Evolutionary conservation across 2,329 filamentous ascomycete genomes (phyloP), one percentile per base, ranked within the genome.

Genomic region (Aspergillus uvarum): DNA sequence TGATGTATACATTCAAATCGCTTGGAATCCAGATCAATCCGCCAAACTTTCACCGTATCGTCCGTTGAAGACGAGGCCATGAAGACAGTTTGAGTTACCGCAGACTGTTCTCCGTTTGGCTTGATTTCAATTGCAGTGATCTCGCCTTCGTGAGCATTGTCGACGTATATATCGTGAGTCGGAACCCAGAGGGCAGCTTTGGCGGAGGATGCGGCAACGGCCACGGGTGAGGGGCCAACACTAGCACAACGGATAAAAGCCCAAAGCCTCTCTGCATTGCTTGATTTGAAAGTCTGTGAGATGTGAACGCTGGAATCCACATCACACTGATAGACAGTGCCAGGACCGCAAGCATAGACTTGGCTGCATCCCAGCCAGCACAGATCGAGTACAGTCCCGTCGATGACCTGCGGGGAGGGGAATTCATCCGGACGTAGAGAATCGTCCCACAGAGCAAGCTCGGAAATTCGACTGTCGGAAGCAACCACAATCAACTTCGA

Each of bases 1-100:
- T 70, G 69, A 59, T 79, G 72, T 47, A 78, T 56, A 51, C 74
- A 73, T 19, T 72, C 67, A 54, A 77, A 71, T 49, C 72, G 70
- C 61, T 73, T 76, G 16, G 66, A 65, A 16, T 76, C 68, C 48
- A 79, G 56, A 59, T 80, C 68, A 51, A 79, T 66, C 44, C 76
- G 68, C 80, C 79, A 82, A 14, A 81, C 63, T 58, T 78, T 78
- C 56, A 80, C 71, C 8, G 73, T 79, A 44, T 77, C 74, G 59
- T 81, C 79, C 49, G 76, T 72, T 4, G 79, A 80, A 5, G 77
- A 77, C 14, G 79, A 79, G 6, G 78, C 79, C 49, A 81, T 71
- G n/a, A 72, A 63, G 22, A 77, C 67, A 66, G 66, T 47, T 63
- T 70, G 32, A 61, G 59, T 47, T 65, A 7, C 38, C 16, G 61